Base-by-base conservation (phyloP, 306 rosid genomes). In the Fagus crenata region DNA sequence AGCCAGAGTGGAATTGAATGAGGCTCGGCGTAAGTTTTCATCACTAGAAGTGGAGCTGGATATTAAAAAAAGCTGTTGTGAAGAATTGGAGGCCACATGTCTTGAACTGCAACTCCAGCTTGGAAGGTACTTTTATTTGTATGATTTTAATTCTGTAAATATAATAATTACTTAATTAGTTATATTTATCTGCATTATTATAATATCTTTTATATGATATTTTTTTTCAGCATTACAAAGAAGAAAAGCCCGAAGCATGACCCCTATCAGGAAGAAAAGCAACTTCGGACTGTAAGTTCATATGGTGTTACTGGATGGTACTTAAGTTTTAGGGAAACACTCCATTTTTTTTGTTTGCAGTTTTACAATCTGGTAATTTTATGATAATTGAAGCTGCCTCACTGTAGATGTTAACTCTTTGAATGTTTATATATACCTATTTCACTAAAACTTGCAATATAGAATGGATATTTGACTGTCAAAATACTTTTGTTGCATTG, bases 51-150 rank as follows among this genome's bases (percentile, higher is more conserved):
- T 85, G 63, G 93, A 93, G 76, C 76, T 90, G 53, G 91, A 85
- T 80, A 83, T 81, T 73, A 91, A 85, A 80, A 82, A 80, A 46
- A 86, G 74, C 60, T 75, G 71, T 69, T 92, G 89, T 78, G 97
- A 87, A 84, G 95, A 92, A 78, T 73, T 92, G 81, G 96, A 92
- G 78, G 86, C 91, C 55, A 86, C 85, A 80, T 86, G 89, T 71
- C 81, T 89, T 84, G 98, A 94, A 81, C 81, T 87, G 59, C 97
- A 89, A 79, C 96, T 90, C 79, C 97, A 83, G 84, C 86, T 90
- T 61, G 89, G 85, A 88, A 90, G 98, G 98, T 94, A 81, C 70
- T 63, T 61, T 72, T 71, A 13, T 67, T 58, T 72, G 67, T 41
- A 65, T 77, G 37, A 39, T 40, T 82, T 81, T 43, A 17, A 72